phyloP scores from a whole-genome alignment of 768 basidiomycete species.

The Suillus discolor region DNA sequence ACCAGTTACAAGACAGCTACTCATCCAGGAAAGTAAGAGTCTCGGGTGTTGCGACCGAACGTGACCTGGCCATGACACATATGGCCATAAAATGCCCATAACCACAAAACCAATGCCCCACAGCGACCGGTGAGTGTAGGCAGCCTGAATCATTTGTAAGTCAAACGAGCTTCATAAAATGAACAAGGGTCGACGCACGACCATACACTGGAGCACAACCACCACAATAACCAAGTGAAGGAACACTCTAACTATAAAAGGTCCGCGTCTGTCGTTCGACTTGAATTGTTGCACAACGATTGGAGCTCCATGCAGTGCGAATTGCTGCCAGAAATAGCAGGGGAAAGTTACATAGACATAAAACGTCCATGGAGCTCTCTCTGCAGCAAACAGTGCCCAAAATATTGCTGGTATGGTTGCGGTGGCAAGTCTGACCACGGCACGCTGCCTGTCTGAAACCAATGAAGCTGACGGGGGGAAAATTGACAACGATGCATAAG shows the following conservation, averaged over 20 bases:
- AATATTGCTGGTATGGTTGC: constrained; percentile 37
- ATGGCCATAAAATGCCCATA: constrained; percentile 70
- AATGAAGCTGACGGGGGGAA: constrained; percentile 34
- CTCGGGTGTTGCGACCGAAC: constrained; percentile 28
- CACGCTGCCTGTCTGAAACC: constrained; percentile 14
- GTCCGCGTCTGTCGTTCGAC: not conserved
- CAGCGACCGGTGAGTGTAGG: constrained; percentile 68
- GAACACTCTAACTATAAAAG: not conserved
- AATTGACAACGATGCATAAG: constrained; percentile 62
- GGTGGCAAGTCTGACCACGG: constrained; percentile 23
- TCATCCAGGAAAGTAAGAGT: constrained; percentile 45
- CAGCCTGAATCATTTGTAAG: constrained; percentile 44
- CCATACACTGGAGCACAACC: constrained; percentile 64
- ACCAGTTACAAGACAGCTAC: constrained; percentile 53
- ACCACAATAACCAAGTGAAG: constrained; percentile 33
- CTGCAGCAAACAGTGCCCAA: constrained; percentile 58
- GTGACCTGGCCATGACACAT: constrained; percentile 47
- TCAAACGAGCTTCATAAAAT: not conserved
- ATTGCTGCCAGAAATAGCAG: constrained; percentile 74
- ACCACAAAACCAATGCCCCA: constrained; percentile 70
- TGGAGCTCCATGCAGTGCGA: constrained; percentile 32
- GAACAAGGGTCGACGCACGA: constrained; percentile 48
- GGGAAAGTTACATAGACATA: constrained; percentile 79
- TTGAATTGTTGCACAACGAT: constrained; percentile 12
- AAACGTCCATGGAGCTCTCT: constrained; percentile 69